A percentile compares a stretch with the other conserved stretches of the same genome.
phyloP scores from a whole-genome alignment of 2,329 filamentous ascomycete genomes.

The Diaporthe australafricana region DNA sequence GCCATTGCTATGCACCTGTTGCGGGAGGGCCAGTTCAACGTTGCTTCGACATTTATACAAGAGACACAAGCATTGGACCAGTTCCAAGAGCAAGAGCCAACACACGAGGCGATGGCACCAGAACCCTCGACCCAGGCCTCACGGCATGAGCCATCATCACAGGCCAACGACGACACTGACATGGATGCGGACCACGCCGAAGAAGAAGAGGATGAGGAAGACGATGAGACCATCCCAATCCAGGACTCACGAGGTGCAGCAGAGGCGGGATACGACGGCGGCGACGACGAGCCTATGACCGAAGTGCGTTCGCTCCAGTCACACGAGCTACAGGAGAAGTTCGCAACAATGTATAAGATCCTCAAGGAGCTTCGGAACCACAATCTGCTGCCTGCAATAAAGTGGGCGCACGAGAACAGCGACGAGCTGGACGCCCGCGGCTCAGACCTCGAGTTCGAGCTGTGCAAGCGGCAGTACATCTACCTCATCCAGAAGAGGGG shows the following conservation, averaged over 20 bases:
- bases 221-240: slow-evolving; percentile 27
- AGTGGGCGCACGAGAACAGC: slow-evolving; percentile 83
- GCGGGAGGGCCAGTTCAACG: slow-evolving; percentile 91
- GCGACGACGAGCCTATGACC: slow-evolving; percentile 39
- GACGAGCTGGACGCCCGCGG: slow-evolving; percentile 80
- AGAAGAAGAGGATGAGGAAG: slow-evolving; percentile 17
- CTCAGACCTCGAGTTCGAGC: slow-evolving; percentile 94
- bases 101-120: background rate
- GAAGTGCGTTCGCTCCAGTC: slow-evolving; percentile 71
- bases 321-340: slow-evolving; percentile 79
- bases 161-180: slow-evolving; percentile 30
- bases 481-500: slow-evolving; percentile 84
- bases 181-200: slow-evolving; percentile 36
- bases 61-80: slow-evolving; percentile 65
- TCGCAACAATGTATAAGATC: slow-evolving; percentile 91
- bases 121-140: background rate
- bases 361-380: slow-evolving; percentile 79
- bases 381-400: slow-evolving; percentile 85
- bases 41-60: slow-evolving; percentile 85
- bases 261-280: slow-evolving; percentile 8
- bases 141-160: slow-evolving; percentile 14
- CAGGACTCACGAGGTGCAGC: background rate
- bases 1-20: slow-evolving; percentile 97
- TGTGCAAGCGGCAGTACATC: slow-evolving; percentile 89
- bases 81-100: slow-evolving; percentile 27